These are phyloP conservation scores for Scleromitrula shiraiana DNA, from an alignment of 2,329 filamentous ascomycete genomes.

Conservation along the genomic window DNA sequence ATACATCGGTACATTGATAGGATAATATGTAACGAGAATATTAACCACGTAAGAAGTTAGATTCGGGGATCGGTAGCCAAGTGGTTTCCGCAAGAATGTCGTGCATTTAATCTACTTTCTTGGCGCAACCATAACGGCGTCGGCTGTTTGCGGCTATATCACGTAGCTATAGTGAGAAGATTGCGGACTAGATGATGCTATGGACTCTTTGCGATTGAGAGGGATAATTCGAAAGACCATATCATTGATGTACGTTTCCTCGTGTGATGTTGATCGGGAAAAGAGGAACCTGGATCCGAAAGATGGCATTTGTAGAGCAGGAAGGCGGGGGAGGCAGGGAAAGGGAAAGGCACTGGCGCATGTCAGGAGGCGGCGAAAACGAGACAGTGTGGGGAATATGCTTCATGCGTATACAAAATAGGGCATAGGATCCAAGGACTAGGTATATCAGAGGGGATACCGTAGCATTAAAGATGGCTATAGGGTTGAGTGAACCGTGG, in stretches of 20 bases:
- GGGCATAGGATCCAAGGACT: not conserved
- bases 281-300: not conserved
- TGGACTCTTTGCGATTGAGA: not conserved
- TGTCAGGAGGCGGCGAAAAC: not conserved
- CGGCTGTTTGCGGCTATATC: not conserved
- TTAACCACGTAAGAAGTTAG: not conserved
- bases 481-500: not conserved
- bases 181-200: not conserved
- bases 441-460: not conserved
- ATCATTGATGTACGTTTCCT: not conserved
- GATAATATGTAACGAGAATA: not conserved
- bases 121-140: not conserved
- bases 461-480: not conserved
- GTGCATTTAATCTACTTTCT: not conserved
- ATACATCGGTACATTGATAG: not conserved
- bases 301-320: not conserved
- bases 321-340: no score
- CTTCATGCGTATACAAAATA: not conserved
- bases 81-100: not conserved
- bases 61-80: not conserved
- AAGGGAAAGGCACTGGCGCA: not conserved
- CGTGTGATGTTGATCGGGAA: not conserved
- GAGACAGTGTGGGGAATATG: not conserved
- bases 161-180: not conserved
- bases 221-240: not conserved